phyloP scores from a whole-genome alignment of 169 alveolate genomes.

The Cyclospora cayetanensis region DNA sequence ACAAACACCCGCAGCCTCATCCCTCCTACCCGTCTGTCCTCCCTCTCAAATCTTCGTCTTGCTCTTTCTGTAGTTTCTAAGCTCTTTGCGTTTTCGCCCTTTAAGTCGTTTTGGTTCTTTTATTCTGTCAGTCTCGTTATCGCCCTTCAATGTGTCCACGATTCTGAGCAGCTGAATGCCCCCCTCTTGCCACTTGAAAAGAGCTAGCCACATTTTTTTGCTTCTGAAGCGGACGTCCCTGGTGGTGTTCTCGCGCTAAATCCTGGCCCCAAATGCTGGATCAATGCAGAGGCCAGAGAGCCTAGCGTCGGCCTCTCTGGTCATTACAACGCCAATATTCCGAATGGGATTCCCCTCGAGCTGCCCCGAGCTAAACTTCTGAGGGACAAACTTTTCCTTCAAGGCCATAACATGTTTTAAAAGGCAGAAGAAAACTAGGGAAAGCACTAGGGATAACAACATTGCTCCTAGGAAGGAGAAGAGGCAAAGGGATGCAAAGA shows the following conservation, averaged over 20 bases:
- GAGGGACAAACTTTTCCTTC: background rate
- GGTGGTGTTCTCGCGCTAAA: background rate
- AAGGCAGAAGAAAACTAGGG: background rate
- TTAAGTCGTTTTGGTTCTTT: too few relatives aligned
- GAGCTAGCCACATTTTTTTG: too few relatives aligned
- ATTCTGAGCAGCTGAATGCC: too few relatives aligned
- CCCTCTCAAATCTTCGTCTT: too few relatives aligned
- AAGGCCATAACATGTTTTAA: background rate
- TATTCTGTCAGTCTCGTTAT: too few relatives aligned
- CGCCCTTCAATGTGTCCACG: too few relatives aligned
- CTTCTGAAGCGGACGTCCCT: too few relatives aligned
- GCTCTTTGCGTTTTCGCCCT: too few relatives aligned
- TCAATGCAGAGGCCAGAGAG: constrained; percentile 19
- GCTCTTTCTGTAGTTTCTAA: too few relatives aligned
- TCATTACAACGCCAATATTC: constrained; percentile 44
- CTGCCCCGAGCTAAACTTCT: background rate
- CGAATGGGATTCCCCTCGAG: constrained; percentile 5
- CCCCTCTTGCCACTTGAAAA: too few relatives aligned
- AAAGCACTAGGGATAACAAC: background rate
- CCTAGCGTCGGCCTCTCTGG: background rate
- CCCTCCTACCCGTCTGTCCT: too few relatives aligned
- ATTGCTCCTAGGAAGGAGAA: background rate
- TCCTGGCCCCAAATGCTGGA: background rate
- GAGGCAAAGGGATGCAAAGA: constrained; percentile 30
- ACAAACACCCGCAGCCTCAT: too few relatives aligned